Percentiles rank a stretch among this genome's conserved stretches.
Evolutionary conservation across 768 basidiomycete species (phyloP).

Genomic region (Exsudoporus frostii): DNA sequence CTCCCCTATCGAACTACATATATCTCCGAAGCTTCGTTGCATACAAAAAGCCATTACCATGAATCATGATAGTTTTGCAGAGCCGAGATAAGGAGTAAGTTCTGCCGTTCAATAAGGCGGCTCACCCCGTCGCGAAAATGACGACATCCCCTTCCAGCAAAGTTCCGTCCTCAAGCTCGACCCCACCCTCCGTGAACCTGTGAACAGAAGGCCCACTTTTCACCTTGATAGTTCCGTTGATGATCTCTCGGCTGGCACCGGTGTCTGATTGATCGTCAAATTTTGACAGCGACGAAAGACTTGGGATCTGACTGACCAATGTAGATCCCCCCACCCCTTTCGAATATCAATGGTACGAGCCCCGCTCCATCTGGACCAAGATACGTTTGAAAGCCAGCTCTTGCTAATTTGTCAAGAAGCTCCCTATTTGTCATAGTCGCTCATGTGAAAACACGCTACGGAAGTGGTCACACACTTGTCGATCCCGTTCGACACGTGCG

Average conservation of each 20-base stretch:
- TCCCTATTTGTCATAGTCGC: slow-evolving; percentile 24
- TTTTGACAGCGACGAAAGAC: not conserved
- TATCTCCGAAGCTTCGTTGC: slow-evolving; percentile 42
- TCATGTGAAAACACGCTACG: not conserved
- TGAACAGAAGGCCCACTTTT: slow-evolving; percentile 36
- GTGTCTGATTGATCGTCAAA: slow-evolving; percentile 21
- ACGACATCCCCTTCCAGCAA: slow-evolving; percentile 28
- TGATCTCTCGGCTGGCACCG: slow-evolving; percentile 44
- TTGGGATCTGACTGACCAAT: slow-evolving; percentile 30
- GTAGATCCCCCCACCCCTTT: slow-evolving; percentile 37
- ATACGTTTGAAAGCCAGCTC: slow-evolving; percentile 37
- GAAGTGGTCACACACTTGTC: slow-evolving; percentile 19
- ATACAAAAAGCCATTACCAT: not conserved
- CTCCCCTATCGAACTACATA: slow-evolving; percentile 36
- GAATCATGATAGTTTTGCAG: not conserved
- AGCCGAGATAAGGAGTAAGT: not conserved
- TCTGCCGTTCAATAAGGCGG: not conserved
- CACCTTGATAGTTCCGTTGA: slow-evolving; percentile 49
- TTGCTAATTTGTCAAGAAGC: slow-evolving; percentile 36
- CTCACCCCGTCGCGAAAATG: slow-evolving; percentile 35
- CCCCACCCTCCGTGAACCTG: slow-evolving; percentile 26
- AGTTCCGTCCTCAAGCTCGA: slow-evolving; percentile 30
- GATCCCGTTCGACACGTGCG: slow-evolving; percentile 12
- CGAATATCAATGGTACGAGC: slow-evolving; percentile 28
- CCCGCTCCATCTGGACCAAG: slow-evolving; percentile 40